These are phyloP conservation scores for Silene noctiflora DNA, from an alignment of 179 eudicot genomes.

Conservation along the genomic window DNA sequence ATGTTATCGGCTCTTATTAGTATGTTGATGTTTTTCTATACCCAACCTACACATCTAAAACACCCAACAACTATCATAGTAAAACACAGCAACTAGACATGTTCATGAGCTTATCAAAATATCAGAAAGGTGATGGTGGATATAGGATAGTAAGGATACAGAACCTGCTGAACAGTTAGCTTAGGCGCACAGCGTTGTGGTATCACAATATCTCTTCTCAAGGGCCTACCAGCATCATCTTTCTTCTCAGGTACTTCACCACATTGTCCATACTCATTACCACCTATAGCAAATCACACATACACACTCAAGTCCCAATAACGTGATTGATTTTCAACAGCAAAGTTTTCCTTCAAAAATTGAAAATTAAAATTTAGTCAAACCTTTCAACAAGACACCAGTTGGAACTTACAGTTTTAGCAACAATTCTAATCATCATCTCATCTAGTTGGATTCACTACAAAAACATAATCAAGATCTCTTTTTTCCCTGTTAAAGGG, in stretches of 20 bases:
- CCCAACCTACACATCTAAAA: background rate
- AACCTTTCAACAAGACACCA: background rate
- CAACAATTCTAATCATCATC: background rate
- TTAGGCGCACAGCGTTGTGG: conserved; percentile 90
- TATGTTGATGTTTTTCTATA: background rate
- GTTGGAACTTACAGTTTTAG: background rate
- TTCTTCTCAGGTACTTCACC: conserved; percentile 92
- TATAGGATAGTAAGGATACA: background rate
- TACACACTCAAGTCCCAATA: conserved; percentile 7
- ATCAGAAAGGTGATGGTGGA: conserved; percentile 19
- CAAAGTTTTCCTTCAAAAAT: background rate
- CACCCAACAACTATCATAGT: background rate
- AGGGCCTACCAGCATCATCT: conserved; percentile 66
- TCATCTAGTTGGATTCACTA: background rate
- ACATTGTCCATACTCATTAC: conserved; percentile 98
- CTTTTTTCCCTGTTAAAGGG: no score
- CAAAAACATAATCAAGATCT: no score
- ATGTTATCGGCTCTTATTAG: background rate
- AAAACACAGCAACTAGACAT: conserved; percentile 1
- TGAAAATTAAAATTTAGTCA: background rate
- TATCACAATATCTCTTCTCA: conserved; percentile 81
- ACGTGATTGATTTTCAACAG: background rate
- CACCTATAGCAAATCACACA: conserved; percentile 49
- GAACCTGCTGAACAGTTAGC: conserved; percentile 87
- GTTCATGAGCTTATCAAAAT: conserved; percentile 24